phyloP scores from a whole-genome alignment of 176 grass and related monocot genomes.

The Eragrostis nindensis region DNA sequence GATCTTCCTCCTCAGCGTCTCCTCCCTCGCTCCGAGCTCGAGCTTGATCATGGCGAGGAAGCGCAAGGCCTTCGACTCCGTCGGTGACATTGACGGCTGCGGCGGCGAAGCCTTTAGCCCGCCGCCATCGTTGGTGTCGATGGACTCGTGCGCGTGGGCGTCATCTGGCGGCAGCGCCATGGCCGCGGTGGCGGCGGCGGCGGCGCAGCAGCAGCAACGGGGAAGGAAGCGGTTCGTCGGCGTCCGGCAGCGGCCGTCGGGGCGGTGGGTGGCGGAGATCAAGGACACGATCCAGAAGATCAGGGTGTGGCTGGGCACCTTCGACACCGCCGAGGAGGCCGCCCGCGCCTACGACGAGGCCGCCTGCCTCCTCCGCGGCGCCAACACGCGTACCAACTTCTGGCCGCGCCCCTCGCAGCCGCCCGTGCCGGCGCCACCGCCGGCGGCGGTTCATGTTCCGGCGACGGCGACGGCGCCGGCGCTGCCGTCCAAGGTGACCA shows the following conservation, averaged over 20 bases:
- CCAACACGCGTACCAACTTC: constrained; percentile 93
- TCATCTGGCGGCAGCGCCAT: background rate
- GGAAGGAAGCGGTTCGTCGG: constrained; percentile 67
- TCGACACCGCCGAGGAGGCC: constrained; percentile 55
- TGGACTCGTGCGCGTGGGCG: constrained; percentile 21
- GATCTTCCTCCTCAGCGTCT: background rate
- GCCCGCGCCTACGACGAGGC: constrained; percentile 74
- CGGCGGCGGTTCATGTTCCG: background rate
- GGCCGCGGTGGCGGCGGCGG: constrained; percentile 25
- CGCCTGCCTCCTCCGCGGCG: constrained; percentile 78
- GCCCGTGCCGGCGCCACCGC: background rate
- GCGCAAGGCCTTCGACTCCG: constrained; percentile 39
- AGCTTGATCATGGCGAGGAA: constrained; percentile 46
- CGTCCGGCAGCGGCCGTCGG: constrained; percentile 72
- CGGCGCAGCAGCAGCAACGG: constrained; percentile 20
- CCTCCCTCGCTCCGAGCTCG: background rate
- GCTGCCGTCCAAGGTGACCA: constrained; percentile 51
- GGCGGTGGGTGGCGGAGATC: constrained; percentile 92
- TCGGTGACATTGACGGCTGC: background rate
- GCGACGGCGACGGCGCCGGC: constrained; percentile 11
- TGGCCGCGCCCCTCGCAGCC: constrained; percentile 31
- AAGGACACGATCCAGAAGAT: constrained; percentile 96
- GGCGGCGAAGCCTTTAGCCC: background rate
- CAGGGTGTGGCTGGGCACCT: constrained; percentile 65
- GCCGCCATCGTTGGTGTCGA: background rate